Base-by-base conservation (phyloP, 2,329 filamentous ascomycete genomes). In the Metarhizium rileyi region DNA sequence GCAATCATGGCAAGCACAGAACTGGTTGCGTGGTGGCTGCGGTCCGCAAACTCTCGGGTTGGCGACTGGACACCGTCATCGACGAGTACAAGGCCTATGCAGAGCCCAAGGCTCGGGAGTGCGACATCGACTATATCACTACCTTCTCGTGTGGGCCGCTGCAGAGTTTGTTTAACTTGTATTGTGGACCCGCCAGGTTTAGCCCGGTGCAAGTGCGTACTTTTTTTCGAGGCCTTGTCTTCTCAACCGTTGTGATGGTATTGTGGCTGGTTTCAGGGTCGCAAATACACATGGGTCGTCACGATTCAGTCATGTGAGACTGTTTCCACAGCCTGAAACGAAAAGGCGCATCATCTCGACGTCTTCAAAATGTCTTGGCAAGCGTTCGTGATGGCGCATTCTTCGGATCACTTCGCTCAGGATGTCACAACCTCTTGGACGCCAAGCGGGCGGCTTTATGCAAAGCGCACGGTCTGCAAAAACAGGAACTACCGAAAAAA, bases 1-100 rank as follows among this genome's bases (percentile, higher is more conserved):
- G 90, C 75, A 96, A 95, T 63, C 90, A 95, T 58, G 90, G 90
- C 63, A 93, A 87, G 77, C 90, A 96, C 63, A 85, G 90, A 51
- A 95, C 90, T 18, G 90, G 90, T 22, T 95, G 90, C 61, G 84
- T 93, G n/a, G 78, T 90, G 45, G 90, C 82, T 18, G 83, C 86
- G 50, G 76, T 94, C 54, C 83, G 90, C 54, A 87, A 86, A 63
- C 68, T 87, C 12, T 77, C 81, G 14, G 81, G 85, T 14, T 87
- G 86, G 82, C 70, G 80, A 18, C 64, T 81, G 1, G 64, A 75
- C 1, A 69, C 72, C 16, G 78, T 87, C 33, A 65, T 93, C 33
- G 73, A 80, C 46, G 90, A 96, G 66, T 95, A 95, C 69, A 72
- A 75, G 54, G 69, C 71, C 1, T 90, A 83, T 57, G 80, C 81